A percentile compares a stretch with the other conserved stretches of the same genome.
Evolutionary conservation across 805 yeast genomes (phyloP).

Genomic region (Jamesozyma lodderae): DNA sequence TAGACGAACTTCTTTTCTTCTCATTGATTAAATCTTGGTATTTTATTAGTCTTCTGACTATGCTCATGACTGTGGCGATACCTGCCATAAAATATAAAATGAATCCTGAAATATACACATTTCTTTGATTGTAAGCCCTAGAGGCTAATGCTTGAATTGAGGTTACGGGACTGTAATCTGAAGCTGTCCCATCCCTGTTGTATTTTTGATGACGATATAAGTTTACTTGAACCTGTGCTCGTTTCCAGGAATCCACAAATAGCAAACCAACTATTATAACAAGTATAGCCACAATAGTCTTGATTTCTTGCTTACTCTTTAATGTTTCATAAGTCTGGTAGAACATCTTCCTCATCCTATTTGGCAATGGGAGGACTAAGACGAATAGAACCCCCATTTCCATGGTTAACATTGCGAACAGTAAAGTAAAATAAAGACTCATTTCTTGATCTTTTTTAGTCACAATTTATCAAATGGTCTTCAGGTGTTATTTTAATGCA

Average conservation of each 20-base stretch:
- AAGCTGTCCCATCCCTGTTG: background rate
- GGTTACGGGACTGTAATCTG: slow-evolving; percentile 13
- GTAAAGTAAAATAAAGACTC: slow-evolving; percentile 29
- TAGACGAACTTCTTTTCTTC: slow-evolving; percentile 3
- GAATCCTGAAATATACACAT: slow-evolving; percentile 54
- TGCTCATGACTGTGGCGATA: slow-evolving; percentile 44
- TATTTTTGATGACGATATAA: slow-evolving; percentile 17
- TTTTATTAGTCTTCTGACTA: slow-evolving; percentile 44
- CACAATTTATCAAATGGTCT: no score
- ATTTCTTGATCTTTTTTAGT: slow-evolving; percentile 9
- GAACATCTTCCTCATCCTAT: slow-evolving; percentile 36
- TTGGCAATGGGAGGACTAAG: slow-evolving; percentile 49
- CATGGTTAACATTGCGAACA: slow-evolving; percentile 40
- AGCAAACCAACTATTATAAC: slow-evolving; percentile 38
- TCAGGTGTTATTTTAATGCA: no score
- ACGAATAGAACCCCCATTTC: slow-evolving; percentile 44
- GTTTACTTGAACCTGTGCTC: slow-evolving; percentile 30
- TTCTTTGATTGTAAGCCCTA: slow-evolving; percentile 55
- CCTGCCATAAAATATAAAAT: slow-evolving; percentile 47
- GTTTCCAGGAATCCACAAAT: slow-evolving; percentile 46
- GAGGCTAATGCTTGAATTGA: slow-evolving; percentile 46
- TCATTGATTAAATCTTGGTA: slow-evolving; percentile 32
- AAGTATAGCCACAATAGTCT: slow-evolving; percentile 37
- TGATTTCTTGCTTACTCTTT: slow-evolving; percentile 33
- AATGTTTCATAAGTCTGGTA: slow-evolving; percentile 32